Base-by-base conservation (phyloP, 306 rosid genomes). In the Medicago ruthenica region DNA sequence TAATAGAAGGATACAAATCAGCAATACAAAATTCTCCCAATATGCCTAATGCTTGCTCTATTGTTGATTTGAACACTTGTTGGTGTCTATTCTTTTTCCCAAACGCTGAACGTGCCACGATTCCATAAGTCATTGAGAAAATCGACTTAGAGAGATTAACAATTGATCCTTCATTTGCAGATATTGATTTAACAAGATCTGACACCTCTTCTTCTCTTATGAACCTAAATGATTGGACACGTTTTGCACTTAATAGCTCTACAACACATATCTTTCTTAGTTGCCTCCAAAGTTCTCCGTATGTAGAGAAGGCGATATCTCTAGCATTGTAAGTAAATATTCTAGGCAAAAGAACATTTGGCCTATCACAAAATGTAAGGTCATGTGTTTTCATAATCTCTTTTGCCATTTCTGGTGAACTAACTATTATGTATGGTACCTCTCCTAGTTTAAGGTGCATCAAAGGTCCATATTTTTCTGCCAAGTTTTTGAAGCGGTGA, bases 191-290 rank as follows among this genome's bases (percentile, higher is more conserved):
- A 7, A 79, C 17, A 0, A 79, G 13, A 1, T 39, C 7, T 17
- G 17, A 59, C 4, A 70, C 70, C 16, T 79, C 86, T 0, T 74
- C 80, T 68, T 83, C 83, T 57, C 86, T 79, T 21, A 83, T 63
- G 31, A 18, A 55, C 39, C 47, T 5, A 8, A 80, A 80, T 15
- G 80, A 80, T 69, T 74, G 84, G 34, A 76, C 88, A 0, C 88
- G 74, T 36, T 81, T 77, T 9, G 58, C 6, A 0, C 63, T 76
- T 15, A 84, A 17, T 17, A 79, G 71, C 77, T 85, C 86, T 12
- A 51, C 2, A 0, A 64, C 54, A 65, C 89, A 82, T 20, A 86
- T 70, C 45, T 83, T 86, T 67, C 79, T 6, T 17, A 77, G 4
- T 2, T 80, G 54, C 16, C 79, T 76, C 85, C 86, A 82, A 9